A percentile compares a stretch with the other conserved stretches of the same genome.
Evolutionary conservation across 148 eudicot genomes (phyloP).

Genomic region (Camellia sinensis): DNA sequence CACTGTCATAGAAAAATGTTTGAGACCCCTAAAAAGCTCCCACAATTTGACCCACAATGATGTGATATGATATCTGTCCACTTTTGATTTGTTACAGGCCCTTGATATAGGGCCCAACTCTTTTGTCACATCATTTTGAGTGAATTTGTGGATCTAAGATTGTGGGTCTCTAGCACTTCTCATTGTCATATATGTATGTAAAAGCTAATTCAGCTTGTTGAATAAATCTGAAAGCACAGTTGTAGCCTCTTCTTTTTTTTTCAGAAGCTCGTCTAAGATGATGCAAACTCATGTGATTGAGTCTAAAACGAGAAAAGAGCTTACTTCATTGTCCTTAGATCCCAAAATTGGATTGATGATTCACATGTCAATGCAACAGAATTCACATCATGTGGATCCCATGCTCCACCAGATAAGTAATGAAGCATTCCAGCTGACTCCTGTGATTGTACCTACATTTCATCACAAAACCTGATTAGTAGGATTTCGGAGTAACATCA

Average conservation of each 20-base stretch:
- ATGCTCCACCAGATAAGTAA: constrained; percentile 84
- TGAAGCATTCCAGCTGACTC: constrained; percentile 95
- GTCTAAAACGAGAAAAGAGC: constrained; percentile 17
- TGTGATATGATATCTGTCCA: no score
- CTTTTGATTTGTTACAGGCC: no score
- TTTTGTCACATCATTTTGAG: no score
- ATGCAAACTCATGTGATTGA: constrained; percentile 8
- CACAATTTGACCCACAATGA: no score
- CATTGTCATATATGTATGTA: background rate
- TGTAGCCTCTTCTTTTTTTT: background rate
- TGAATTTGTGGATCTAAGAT: no score
- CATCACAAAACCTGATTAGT: constrained; percentile 49
- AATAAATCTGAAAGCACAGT: background rate
- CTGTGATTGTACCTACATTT: constrained; percentile 81
- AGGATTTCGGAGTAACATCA: constrained; percentile 13
- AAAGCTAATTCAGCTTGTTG: background rate
- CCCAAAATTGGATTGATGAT: constrained; percentile 89
- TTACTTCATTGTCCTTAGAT: constrained; percentile 90
- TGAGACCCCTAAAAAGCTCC: no score
- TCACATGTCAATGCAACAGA: constrained; percentile 75
- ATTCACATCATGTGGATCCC: constrained; percentile 95
- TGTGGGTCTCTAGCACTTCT: no score
- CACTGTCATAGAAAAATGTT: no score
- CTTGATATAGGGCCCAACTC: no score
- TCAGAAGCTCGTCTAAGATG: background rate